Evolutionary conservation across 805 yeast genomes (phyloP).

Genomic region (Brettanomyces naardenensis): DNA sequence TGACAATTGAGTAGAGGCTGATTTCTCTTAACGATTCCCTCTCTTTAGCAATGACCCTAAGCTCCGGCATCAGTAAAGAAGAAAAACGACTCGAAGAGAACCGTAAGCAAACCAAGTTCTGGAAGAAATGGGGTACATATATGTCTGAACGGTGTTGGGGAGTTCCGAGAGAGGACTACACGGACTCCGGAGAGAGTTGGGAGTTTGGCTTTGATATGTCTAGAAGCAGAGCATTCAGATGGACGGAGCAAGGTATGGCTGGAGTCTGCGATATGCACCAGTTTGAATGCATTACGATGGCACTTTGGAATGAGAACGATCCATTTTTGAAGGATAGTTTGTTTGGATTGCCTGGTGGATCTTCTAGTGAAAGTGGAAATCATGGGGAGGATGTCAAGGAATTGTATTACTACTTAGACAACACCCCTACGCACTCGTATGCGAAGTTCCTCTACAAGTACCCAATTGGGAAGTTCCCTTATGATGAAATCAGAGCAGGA

Average conservation of each 20-base stretch:
- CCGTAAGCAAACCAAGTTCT: slow-evolving; percentile 38
- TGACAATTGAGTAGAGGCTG: too few relatives aligned
- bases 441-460: slow-evolving; percentile 88
- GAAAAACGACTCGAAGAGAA: slow-evolving; percentile 36
- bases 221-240: slow-evolving; percentile 70
- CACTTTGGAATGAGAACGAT: slow-evolving; percentile 88
- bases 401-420: slow-evolving; percentile 76
- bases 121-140: slow-evolving; percentile 91
- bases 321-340: slow-evolving; percentile 76
- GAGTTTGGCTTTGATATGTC: slow-evolving; percentile 82
- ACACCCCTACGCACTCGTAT: slow-evolving; percentile 88
- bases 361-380: slow-evolving; percentile 61
- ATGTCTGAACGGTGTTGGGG: slow-evolving; percentile 86
- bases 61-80: slow-evolving; percentile 20
- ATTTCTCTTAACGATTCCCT: too few relatives aligned
- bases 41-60: slow-evolving; percentile 22
- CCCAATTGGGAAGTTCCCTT: slow-evolving; percentile 83
- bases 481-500: slow-evolving; percentile 60
- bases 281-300: slow-evolving; percentile 66
- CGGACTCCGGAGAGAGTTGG: slow-evolving; percentile 87
- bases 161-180: slow-evolving; percentile 82
- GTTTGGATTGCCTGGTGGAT: slow-evolving; percentile 78
- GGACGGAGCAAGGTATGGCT: slow-evolving; percentile 96
- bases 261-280: slow-evolving; percentile 86
- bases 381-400: slow-evolving; percentile 96